Conservation (phyloP, 768 basidiomycete genomes). For the Rhodotorula graminis region DNA sequence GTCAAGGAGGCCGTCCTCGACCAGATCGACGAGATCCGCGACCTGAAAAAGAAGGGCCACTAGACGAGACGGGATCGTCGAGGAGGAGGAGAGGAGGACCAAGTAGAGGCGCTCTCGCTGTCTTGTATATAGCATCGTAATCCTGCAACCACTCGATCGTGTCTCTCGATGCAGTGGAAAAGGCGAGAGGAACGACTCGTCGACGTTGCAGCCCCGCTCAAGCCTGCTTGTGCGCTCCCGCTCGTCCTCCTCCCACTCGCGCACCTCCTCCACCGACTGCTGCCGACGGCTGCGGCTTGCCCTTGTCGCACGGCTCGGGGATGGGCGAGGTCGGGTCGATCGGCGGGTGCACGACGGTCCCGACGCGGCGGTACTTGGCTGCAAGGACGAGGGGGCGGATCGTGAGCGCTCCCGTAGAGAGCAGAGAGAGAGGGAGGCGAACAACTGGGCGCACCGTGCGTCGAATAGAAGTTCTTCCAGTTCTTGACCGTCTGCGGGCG, state of each 20-base stretch:
- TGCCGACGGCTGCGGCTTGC: slow-evolving; percentile 52
- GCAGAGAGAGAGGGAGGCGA: not conserved
- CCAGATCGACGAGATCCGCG: not conserved
- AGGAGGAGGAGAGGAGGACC: too few species aligned
- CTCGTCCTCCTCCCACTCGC: too few species aligned
- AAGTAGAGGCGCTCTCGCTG: not conserved
- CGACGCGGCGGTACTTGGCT: slow-evolving; percentile 30
- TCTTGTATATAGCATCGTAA: not conserved
- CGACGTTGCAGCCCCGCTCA: too few species aligned
- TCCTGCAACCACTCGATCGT: too few species aligned
- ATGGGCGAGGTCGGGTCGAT: slow-evolving; percentile 72
- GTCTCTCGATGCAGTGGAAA: too few species aligned
- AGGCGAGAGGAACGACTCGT: too few species aligned
- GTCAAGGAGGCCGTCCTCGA: not conserved
- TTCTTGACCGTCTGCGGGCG: slow-evolving; percentile 65
- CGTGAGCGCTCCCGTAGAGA: not conserved
- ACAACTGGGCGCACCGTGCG: slow-evolving; percentile 74
- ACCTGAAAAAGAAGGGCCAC: not conserved
- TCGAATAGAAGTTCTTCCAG: slow-evolving; percentile 85
- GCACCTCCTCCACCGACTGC: too few species aligned
- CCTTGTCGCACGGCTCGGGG: slow-evolving; percentile 63
- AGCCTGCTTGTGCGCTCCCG: too few species aligned
- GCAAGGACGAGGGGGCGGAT: not conserved
- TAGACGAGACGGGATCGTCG: not conserved
- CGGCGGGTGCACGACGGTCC: slow-evolving; percentile 56